These are phyloP conservation scores for Wickerhamomyces mucosus DNA, from an alignment of 805 yeast genomes.

Conservation along the genomic window DNA sequence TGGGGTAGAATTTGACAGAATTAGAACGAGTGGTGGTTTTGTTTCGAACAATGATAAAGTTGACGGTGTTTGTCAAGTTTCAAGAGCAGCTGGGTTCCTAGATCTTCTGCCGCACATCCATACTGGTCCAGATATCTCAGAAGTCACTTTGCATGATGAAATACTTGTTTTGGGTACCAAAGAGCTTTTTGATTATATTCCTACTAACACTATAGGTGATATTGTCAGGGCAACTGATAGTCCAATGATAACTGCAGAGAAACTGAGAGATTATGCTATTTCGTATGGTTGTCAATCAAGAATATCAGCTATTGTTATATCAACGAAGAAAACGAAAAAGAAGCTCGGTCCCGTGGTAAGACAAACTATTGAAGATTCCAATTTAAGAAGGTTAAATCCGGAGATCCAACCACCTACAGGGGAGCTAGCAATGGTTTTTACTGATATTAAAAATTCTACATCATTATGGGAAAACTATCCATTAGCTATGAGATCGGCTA, in stretches of 20 bases:
- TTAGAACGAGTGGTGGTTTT: constrained; percentile 85
- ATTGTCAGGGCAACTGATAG: constrained; percentile 63
- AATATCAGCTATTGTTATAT: constrained; percentile 70
- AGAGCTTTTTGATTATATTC: constrained; percentile 77
- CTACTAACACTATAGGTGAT: constrained; percentile 83
- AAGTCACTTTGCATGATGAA: constrained; percentile 61
- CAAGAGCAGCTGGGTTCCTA: constrained; percentile 89
- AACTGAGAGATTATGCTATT: constrained; percentile 86
- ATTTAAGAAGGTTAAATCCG: constrained; percentile 71
- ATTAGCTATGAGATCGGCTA: constrained; percentile 92
- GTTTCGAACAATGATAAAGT: constrained; percentile 78
- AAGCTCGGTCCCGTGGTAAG: constrained; percentile 27
- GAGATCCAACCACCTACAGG: constrained; percentile 96
- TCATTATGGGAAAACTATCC: constrained; percentile 89
- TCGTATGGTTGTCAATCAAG: constrained; percentile 83
- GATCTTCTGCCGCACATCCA: constrained; percentile 80
- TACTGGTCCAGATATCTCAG: constrained; percentile 75
- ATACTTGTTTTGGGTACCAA: constrained; percentile 77
- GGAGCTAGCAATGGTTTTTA: constrained; percentile 89
- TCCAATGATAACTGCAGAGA: constrained; percentile 88
- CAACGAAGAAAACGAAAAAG: constrained; percentile 43
- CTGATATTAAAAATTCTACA: constrained; percentile 94
- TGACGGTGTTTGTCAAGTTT: constrained; percentile 74
- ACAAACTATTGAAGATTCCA: constrained; percentile 62
- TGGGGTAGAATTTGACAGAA: constrained; percentile 70